Percentiles rank a stretch among this genome's conserved stretches.
phyloP scores from a whole-genome alignment of 2,329 filamentous ascomycete genomes.

The Cladosporium sp. region DNA sequence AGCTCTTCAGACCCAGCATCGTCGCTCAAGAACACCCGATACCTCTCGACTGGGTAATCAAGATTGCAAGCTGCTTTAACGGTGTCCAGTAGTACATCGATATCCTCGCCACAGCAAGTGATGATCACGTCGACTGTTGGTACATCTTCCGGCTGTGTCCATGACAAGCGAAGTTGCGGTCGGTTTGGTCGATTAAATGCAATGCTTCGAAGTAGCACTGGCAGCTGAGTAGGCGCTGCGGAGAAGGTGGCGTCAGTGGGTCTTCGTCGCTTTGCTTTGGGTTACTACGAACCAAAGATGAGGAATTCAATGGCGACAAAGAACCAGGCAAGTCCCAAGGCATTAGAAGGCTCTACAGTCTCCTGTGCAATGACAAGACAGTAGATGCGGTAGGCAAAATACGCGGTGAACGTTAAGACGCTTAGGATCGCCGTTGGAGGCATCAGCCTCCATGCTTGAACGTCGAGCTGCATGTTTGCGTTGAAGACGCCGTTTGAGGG shows the following conservation, averaged over 20 bases:
- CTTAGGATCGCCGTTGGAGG: constrained; percentile 6
- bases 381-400: constrained; percentile 7
- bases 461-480: not conserved
- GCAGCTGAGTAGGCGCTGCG: constrained; percentile 3
- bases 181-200: constrained; percentile 1
- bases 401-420: constrained; percentile 6
- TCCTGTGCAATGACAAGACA: constrained; percentile 5
- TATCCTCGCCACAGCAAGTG: constrained; percentile 40
- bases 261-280: not conserved
- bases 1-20: constrained; percentile 33
- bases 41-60: constrained; percentile 35
- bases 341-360: constrained; percentile 2
- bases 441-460: constrained; percentile 7
- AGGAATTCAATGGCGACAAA: constrained; percentile 7
- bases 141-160: constrained; percentile 19
- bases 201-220: constrained; percentile 5
- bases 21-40: constrained; percentile 36
- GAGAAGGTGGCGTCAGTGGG: not conserved
- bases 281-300: constrained; percentile 1
- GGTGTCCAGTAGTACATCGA: constrained; percentile 38
- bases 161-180: constrained; percentile 2
- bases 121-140: constrained; percentile 40
- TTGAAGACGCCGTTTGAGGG: not conserved
- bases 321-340: constrained; percentile 8
- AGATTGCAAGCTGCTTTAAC: constrained; percentile 32